These are phyloP conservation scores for Pisolithus microcarpus DNA, from an alignment of 768 basidiomycete species.

Conservation along the genomic window DNA sequence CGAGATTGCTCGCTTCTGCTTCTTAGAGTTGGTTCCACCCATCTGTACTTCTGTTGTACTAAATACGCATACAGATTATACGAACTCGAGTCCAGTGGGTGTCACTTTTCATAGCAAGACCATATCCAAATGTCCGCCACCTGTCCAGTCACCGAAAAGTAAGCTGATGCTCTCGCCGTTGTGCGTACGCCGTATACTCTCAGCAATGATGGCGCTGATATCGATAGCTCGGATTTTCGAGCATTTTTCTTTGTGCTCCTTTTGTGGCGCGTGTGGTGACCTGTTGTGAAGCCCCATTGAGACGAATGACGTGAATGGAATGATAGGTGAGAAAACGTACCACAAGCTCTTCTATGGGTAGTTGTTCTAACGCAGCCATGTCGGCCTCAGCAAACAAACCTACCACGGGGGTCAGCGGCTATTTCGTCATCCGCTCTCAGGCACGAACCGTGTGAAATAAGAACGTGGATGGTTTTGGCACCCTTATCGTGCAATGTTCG, in stretches of 20 bases:
- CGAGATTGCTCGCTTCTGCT: too few relatives aligned
- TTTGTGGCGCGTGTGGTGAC: constrained; percentile 93
- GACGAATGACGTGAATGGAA: not conserved
- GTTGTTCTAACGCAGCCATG: constrained; percentile 54
- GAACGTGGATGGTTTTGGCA: constrained; percentile 75
- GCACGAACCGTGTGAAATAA: constrained; percentile 83
- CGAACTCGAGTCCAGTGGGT: not conserved
- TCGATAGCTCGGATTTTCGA: constrained; percentile 86
- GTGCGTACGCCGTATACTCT: constrained; percentile 91
- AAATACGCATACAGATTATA: not conserved
- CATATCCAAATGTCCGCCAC: constrained; percentile 29
- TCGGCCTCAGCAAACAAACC: constrained; percentile 76
- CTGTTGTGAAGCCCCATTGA: constrained; percentile 28
- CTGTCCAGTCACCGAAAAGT: constrained; percentile 79
- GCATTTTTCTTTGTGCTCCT: constrained; percentile 50
- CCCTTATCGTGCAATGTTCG: constrained; percentile 86
- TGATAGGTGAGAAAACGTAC: constrained; percentile 35
- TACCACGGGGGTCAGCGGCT: constrained; percentile 22
- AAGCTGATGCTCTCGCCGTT: constrained; percentile 91
- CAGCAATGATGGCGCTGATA: constrained; percentile 85
- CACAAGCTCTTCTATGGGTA: constrained; percentile 82
- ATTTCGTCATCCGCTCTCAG: constrained; percentile 4
- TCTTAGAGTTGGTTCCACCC: not conserved
- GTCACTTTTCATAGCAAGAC: constrained; percentile 10
- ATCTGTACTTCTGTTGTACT: not conserved